Evolutionary conservation across 768 basidiomycete species (phyloP).

Genomic region (Leccinum imitatum): DNA sequence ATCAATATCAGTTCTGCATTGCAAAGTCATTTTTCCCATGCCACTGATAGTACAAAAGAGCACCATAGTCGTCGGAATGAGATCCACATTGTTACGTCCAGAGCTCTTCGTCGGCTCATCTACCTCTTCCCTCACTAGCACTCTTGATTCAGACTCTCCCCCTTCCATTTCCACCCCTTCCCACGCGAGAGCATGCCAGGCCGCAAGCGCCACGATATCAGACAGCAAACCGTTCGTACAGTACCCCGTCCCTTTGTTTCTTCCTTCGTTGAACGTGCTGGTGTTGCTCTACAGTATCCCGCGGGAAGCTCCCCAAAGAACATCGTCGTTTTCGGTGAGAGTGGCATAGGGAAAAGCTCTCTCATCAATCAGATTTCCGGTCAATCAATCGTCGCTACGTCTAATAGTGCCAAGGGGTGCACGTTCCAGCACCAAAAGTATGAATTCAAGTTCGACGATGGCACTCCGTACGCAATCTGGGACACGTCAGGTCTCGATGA

Average conservation of each 20-base stretch:
- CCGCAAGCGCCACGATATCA: constrained; percentile 12
- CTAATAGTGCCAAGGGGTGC: constrained; percentile 34
- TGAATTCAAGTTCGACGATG: constrained; percentile 26
- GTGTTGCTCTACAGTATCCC: constrained; percentile 8
- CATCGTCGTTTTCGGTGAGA: constrained; percentile 29
- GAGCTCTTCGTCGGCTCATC: constrained; percentile 3
- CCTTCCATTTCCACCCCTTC: neutral
- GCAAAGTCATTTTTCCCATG: too few species aligned
- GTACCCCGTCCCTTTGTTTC: constrained; percentile 6
- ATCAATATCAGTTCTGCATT: too few species aligned
- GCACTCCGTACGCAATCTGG: constrained; percentile 28
- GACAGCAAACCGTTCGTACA: constrained; percentile 10
- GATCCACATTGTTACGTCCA: constrained; percentile 2
- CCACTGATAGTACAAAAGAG: constrained; percentile 18
- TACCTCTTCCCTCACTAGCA: neutral
- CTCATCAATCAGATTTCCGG: constrained; percentile 41
- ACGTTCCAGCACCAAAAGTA: constrained; percentile 34
- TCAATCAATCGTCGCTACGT: constrained; percentile 39
- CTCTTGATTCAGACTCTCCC: too few species aligned
- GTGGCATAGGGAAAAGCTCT: constrained; percentile 41
- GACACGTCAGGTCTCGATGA: constrained; percentile 44
- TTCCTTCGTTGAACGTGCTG: neutral
- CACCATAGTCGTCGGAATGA: constrained; percentile 2
- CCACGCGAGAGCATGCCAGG: constrained; percentile 13
- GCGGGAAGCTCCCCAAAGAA: constrained; percentile 19